phyloP scores from a whole-genome alignment of 352 stramenopile species.

The Blastocystis sp. region DNA sequence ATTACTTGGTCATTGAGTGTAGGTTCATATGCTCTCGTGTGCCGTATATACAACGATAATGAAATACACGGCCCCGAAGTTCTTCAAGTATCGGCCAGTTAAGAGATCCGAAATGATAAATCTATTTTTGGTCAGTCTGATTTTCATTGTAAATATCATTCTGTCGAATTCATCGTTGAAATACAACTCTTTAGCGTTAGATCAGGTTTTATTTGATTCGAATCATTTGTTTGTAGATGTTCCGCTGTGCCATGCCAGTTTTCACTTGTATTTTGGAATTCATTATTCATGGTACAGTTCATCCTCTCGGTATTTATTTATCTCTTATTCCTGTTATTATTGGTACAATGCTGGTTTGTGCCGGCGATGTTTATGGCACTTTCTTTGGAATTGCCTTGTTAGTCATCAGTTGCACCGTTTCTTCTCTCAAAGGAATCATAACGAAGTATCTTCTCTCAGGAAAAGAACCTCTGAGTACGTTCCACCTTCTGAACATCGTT shows the following conservation, averaged over 20 bases:
- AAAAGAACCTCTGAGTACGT: slow-evolving; percentile 50
- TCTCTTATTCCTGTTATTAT: slow-evolving; percentile 59
- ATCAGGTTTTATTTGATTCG: not conserved
- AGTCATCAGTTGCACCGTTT: slow-evolving; percentile 55
- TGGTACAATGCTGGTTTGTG: slow-evolving; percentile 55
- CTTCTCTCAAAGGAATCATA: slow-evolving; percentile 63
- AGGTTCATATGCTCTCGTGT: slow-evolving; percentile 61
- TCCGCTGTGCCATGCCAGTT: slow-evolving; percentile 58
- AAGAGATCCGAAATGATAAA: slow-evolving; percentile 14
- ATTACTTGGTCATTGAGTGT: not conserved
- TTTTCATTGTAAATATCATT: slow-evolving; percentile 63
- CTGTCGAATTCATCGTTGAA: slow-evolving; percentile 55
- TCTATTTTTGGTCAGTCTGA: slow-evolving; percentile 47
- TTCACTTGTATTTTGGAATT: slow-evolving; percentile 54
- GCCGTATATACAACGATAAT: slow-evolving; percentile 57
- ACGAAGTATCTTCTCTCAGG: slow-evolving; percentile 61
- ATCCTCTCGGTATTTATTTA: slow-evolving; percentile 32
- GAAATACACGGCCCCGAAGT: slow-evolving; percentile 16
- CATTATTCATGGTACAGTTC: slow-evolving; percentile 46
- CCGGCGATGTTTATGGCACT: slow-evolving; percentile 53
- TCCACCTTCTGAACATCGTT: slow-evolving; percentile 52
- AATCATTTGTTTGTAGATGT: slow-evolving; percentile 20
- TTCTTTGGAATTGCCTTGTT: slow-evolving; percentile 48
- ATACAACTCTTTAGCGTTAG: slow-evolving; percentile 57
- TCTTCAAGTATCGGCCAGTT: slow-evolving; percentile 57